phyloP scores from a whole-genome alignment of 306 rosid species.

The Lupinus albus region DNA sequence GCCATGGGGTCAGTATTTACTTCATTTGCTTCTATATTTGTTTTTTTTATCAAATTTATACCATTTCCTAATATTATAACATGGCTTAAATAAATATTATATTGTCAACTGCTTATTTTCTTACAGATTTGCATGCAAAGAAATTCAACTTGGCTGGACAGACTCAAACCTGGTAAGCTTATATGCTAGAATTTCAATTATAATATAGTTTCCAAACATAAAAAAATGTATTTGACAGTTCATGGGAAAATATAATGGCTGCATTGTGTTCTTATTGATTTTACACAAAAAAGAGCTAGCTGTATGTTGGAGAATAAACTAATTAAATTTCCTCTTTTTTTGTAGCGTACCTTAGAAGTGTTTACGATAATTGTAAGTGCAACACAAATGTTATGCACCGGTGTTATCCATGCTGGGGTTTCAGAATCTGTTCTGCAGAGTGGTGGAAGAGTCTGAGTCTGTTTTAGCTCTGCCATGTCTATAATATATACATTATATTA shows the following conservation, averaged over 20 bases:
- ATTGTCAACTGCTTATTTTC: too few relatives aligned
- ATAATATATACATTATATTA: neutral
- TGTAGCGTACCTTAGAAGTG: constrained; percentile 73
- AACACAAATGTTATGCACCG: constrained; percentile 69
- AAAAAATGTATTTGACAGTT: neutral
- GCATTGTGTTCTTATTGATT: neutral
- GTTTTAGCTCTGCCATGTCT: neutral
- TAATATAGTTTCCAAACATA: neutral
- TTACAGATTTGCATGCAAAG: constrained; percentile 89
- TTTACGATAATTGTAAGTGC: constrained; percentile 72
- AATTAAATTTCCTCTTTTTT: neutral
- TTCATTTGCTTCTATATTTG: neutral
- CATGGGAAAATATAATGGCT: too few relatives aligned
- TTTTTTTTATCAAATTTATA: neutral
- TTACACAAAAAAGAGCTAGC: neutral
- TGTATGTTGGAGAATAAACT: neutral
- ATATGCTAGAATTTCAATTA: constrained; percentile 6
- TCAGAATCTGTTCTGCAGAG: constrained; percentile 39
- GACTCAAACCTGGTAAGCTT: constrained; percentile 70
- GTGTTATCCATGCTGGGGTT: constrained; percentile 61
- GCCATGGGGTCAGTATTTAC: constrained; percentile 76
- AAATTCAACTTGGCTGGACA: constrained; percentile 84
- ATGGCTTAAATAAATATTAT: too few relatives aligned
- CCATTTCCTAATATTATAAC: neutral
- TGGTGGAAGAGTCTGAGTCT: constrained; percentile 41